These are phyloP conservation scores for Boletus rubescentipes DNA, from an alignment of 768 basidiomycete genomes.

Conservation along the genomic window DNA sequence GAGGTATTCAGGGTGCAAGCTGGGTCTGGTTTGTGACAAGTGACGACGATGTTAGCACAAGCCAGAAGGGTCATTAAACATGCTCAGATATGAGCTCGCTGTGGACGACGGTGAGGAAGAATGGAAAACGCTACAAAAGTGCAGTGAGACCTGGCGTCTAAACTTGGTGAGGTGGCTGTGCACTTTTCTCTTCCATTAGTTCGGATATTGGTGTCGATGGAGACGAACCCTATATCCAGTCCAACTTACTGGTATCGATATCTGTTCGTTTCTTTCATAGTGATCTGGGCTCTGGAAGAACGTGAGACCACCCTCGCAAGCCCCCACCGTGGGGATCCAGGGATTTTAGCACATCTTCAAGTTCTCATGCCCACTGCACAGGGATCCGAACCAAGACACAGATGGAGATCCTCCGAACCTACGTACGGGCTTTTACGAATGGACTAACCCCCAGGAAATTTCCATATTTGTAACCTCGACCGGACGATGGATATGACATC, in stretches of 20 bases:
- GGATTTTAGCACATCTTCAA: no score
- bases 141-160: no score
- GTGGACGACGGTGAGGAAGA: conserved; percentile 9
- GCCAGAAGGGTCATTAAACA: conserved; percentile 9
- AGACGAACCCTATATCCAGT: no score
- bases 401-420: no score
- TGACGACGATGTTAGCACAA: neutral
- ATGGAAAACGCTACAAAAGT: neutral
- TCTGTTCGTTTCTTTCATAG: no score
- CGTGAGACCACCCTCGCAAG: no score
- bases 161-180: conserved; percentile 20
- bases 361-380: no score
- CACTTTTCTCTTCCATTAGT: neutral
- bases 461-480: neutral
- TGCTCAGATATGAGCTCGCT: conserved; percentile 19
- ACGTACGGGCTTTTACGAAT: neutral
- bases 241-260: no score
- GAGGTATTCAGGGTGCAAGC: neutral
- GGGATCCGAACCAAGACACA: no score
- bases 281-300: no score
- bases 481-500: neutral
- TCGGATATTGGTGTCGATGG: no score
- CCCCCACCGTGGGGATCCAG: no score
- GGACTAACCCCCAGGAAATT: neutral
- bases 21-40: neutral